Percentiles rank a stretch among this genome's conserved stretches.
Conservation (phyloP, 306 rosid species). For the Crataegus laevigata region DNA sequence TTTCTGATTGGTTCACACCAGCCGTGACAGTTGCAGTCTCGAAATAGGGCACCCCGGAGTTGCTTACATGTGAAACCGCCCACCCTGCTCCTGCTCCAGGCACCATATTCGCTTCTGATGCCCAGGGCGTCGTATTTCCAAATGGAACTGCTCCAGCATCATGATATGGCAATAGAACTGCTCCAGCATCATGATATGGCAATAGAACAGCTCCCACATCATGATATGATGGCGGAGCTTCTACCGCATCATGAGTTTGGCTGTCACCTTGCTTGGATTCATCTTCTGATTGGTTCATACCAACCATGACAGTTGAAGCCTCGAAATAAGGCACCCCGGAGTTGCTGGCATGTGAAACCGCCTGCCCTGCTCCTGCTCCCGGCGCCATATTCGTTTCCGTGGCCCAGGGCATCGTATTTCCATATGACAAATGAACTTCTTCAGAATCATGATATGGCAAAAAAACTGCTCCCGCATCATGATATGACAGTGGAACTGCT, state of each 20-base stretch:
- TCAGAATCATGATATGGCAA: no score
- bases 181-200: no score
- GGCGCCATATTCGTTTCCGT: background rate
- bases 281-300: background rate
- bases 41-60: background rate
- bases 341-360: background rate
- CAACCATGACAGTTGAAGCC: slow-evolving; percentile 11
- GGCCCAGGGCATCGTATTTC: background rate
- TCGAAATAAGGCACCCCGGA: slow-evolving; percentile 2
- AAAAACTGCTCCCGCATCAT: no score
- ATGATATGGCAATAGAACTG: no score
- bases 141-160: background rate
- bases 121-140: background rate
- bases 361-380: background rate
- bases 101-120: background rate
- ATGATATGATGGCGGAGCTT: background rate
- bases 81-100: background rate
- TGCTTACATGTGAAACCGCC: background rate
- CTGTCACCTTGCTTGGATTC: background rate
- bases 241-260: background rate
- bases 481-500: background rate
- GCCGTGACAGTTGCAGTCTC: slow-evolving; percentile 14
- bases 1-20: background rate
- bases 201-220: no score
- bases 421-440: background rate